Percentiles rank a stretch among this genome's conserved stretches.
phyloP scores from a whole-genome alignment of 768 basidiomycete species.

The Pleurotus djamor region DNA sequence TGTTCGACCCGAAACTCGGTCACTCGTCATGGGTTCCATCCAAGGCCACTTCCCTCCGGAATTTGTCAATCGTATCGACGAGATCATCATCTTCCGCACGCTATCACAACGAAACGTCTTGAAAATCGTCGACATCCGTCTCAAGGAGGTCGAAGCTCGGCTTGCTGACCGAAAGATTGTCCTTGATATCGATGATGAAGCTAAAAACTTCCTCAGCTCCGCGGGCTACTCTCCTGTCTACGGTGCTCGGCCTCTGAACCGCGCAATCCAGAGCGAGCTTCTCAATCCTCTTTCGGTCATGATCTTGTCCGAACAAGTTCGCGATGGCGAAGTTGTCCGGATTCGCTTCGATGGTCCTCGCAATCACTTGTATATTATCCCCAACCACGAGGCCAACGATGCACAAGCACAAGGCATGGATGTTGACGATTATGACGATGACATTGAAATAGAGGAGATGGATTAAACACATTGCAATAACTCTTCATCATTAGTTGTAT shows the following conservation, averaged over 20 bases:
- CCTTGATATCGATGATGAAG: slow-evolving; percentile 71
- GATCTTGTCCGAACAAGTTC: slow-evolving; percentile 79
- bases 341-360: slow-evolving; percentile 80
- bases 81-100: slow-evolving; percentile 80
- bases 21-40: slow-evolving; percentile 77
- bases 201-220: slow-evolving; percentile 74
- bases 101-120: slow-evolving; percentile 76
- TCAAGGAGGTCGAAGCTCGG: slow-evolving; percentile 83
- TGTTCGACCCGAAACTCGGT: slow-evolving; percentile 55
- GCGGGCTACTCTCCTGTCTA: slow-evolving; percentile 80
- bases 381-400: slow-evolving; percentile 72
- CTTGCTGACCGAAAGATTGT: slow-evolving; percentile 79
- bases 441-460: slow-evolving; percentile 73
- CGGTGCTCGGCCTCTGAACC: slow-evolving; percentile 90
- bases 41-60: slow-evolving; percentile 89
- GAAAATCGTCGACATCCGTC: slow-evolving; percentile 86
- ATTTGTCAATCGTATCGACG: slow-evolving; percentile 89
- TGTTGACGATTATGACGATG: slow-evolving; percentile 49
- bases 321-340: slow-evolving; percentile 75
- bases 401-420: slow-evolving; percentile 56
- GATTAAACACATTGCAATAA: slow-evolving; percentile 23
- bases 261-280: slow-evolving; percentile 89
- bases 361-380: slow-evolving; percentile 74
- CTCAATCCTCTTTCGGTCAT: slow-evolving; percentile 87
- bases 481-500: too few species aligned